These are phyloP conservation scores for Suillus occidentalis DNA, from an alignment of 768 basidiomycete genomes.

Conservation along the genomic window DNA sequence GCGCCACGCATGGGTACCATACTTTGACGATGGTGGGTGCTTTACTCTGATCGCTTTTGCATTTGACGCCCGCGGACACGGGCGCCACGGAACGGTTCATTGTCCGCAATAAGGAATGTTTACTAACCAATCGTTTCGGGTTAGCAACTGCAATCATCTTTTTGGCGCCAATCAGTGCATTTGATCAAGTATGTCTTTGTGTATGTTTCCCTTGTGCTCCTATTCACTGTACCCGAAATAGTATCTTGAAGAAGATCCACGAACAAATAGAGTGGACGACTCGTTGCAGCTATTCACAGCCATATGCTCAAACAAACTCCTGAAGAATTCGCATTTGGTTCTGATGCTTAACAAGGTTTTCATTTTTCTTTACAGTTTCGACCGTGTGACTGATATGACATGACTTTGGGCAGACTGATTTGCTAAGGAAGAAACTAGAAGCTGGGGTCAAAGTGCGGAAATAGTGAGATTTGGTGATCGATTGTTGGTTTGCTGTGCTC, in stretches of 20 bases:
- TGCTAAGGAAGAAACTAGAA: slow-evolving; percentile 70
- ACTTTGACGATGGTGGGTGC: slow-evolving; percentile 76
- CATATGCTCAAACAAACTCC: slow-evolving; percentile 73
- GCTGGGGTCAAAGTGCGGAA: slow-evolving; percentile 68
- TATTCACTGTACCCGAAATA: slow-evolving; percentile 27
- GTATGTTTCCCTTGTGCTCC: slow-evolving; percentile 7
- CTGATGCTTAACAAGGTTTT: slow-evolving; percentile 77
- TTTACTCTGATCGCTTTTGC: slow-evolving; percentile 10
- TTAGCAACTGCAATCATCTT: slow-evolving; percentile 84
- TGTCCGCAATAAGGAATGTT: slow-evolving; percentile 4
- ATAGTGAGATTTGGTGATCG: slow-evolving; percentile 53
- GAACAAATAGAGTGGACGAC: slow-evolving; percentile 79
- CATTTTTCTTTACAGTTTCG: slow-evolving; percentile 11
- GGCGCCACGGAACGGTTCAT: neutral
- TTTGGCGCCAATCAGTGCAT: slow-evolving; percentile 82
- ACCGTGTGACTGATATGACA: slow-evolving; percentile 10
- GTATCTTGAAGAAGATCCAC: slow-evolving; percentile 82
- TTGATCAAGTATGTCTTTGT: slow-evolving; percentile 64
- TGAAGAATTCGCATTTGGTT: slow-evolving; percentile 71
- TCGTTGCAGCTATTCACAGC: slow-evolving; percentile 76
- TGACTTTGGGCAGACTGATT: slow-evolving; percentile 53
- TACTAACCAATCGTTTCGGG: slow-evolving; percentile 5
- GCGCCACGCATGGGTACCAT: slow-evolving; percentile 82
- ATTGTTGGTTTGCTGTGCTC: slow-evolving; percentile 5
- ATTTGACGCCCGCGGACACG: slow-evolving; percentile 8